phyloP scores from a whole-genome alignment of 73 alveolate genomes.

The Blepharisma japonicum region DNA sequence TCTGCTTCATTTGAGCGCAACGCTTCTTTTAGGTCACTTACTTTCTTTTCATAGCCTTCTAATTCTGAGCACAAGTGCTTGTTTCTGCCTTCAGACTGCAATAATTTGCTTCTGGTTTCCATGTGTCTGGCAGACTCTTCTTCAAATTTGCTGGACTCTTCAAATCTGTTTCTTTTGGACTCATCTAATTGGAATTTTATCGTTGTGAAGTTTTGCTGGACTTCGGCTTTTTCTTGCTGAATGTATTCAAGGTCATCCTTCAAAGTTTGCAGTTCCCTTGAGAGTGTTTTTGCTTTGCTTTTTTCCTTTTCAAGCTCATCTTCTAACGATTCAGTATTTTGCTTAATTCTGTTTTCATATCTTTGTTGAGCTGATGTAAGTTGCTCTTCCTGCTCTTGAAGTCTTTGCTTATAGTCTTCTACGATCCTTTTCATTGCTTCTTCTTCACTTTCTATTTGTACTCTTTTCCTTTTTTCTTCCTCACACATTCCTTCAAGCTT shows the following conservation, averaged over 20 bases:
- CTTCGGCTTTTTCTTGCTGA: not conserved
- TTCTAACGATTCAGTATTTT: not conserved
- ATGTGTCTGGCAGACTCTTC: not conserved
- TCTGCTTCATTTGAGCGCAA: not conserved
- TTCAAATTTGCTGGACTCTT: not conserved
- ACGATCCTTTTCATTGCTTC: not conserved
- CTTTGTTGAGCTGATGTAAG: too few relatives aligned
- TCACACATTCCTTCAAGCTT: not conserved
- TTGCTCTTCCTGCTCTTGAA: not conserved
- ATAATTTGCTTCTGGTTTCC: not conserved
- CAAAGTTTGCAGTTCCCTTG: not conserved
- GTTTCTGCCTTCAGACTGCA: conserved; percentile 4
- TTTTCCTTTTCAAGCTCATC: conserved; percentile 10
- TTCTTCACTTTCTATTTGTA: not conserved
- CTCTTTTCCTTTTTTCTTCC: conserved; percentile 21
- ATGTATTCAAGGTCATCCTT: not conserved
- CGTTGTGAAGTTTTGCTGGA: not conserved
- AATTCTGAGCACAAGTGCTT: not conserved
- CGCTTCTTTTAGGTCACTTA: not conserved
- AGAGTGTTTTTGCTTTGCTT: not conserved
- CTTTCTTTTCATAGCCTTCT: conserved; percentile 2
- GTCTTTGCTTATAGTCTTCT: not conserved
- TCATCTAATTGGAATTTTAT: conserved; percentile 5
- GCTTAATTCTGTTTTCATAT: too few relatives aligned
- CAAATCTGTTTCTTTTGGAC: not conserved